Conservation (phyloP, 768 basidiomycete genomes). For the Kwoniella sp. region DNA sequence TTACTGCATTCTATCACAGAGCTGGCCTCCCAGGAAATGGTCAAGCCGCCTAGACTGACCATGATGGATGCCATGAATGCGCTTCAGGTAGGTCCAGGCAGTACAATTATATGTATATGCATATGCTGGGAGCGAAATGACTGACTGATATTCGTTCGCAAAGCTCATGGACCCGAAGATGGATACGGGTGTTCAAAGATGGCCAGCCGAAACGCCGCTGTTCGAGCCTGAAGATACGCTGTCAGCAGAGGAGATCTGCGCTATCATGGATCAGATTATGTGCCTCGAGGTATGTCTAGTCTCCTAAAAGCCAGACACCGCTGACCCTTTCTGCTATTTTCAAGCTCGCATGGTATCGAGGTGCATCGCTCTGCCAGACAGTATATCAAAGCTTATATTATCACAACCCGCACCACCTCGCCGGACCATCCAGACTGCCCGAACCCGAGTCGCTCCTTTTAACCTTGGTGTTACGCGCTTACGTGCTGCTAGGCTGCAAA, state of each 20-base stretch:
- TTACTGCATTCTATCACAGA: slow-evolving; percentile 57
- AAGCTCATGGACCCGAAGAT: slow-evolving; percentile 89
- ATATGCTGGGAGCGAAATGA: too few relatives aligned
- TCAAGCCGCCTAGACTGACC: slow-evolving; percentile 71
- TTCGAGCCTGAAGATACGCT: slow-evolving; percentile 70
- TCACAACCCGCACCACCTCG: slow-evolving; percentile 63
- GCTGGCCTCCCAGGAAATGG: slow-evolving; percentile 66
- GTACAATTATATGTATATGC: background rate
- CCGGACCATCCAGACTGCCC: slow-evolving; percentile 2
- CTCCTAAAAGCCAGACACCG: background rate
- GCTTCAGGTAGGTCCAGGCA: slow-evolving; percentile 66
- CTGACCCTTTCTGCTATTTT: background rate
- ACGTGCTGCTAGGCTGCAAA: slow-evolving; percentile 71
- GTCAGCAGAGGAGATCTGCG: slow-evolving; percentile 78
- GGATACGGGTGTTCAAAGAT: slow-evolving; percentile 69
- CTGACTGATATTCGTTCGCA: too few relatives aligned
- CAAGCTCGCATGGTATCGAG: slow-evolving; percentile 85
- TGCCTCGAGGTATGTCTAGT: slow-evolving; percentile 67
- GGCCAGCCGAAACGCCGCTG: background rate
- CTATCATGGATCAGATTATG: slow-evolving; percentile 77
- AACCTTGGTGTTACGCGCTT: slow-evolving; percentile 69
- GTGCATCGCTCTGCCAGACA: slow-evolving; percentile 81
- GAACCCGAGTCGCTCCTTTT: slow-evolving; percentile 66
- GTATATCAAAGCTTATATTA: slow-evolving; percentile 77
- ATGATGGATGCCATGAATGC: slow-evolving; percentile 92